These are phyloP conservation scores for Geotrichum siamense DNA, from an alignment of 1,139 yeast genomes.

Conservation along the genomic window DNA sequence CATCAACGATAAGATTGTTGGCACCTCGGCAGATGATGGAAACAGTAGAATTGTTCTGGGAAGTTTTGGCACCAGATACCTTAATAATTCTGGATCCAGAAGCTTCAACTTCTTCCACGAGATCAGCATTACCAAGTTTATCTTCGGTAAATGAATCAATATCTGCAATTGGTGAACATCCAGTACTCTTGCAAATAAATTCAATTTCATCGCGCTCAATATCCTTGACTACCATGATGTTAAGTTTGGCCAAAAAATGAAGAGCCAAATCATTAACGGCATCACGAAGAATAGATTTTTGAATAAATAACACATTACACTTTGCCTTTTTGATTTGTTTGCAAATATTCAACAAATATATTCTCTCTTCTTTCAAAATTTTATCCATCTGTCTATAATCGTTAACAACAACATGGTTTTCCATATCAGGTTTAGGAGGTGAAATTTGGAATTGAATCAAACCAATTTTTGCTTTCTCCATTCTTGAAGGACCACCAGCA, in stretches of 20 bases:
- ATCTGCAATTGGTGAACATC: constrained; percentile 96
- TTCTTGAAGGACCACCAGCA: constrained; percentile 94
- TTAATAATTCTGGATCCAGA: constrained; percentile 90
- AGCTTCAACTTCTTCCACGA: constrained; percentile 86
- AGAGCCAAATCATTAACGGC: constrained; percentile 95
- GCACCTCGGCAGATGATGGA: constrained; percentile 95
- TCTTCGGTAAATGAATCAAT: constrained; percentile 88
- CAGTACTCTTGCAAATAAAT: constrained; percentile 82
- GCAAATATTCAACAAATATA: constrained; percentile 86
- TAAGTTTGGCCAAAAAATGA: constrained; percentile 86
- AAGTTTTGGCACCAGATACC: constrained; percentile 75
- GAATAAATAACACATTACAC: constrained; percentile 89
- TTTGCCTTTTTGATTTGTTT: constrained; percentile 94
- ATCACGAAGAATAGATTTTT: constrained; percentile 90
- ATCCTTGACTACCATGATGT: constrained; percentile 90
- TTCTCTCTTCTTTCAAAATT: constrained; percentile 94
- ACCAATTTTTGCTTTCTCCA: constrained; percentile 91
- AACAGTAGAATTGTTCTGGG: constrained; percentile 57
- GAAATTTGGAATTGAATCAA: constrained; percentile 92
- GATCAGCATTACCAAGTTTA: constrained; percentile 84
- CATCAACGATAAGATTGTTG: constrained; percentile 80
- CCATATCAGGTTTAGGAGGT: constrained; percentile 99
- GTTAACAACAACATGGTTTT: constrained; percentile 91
- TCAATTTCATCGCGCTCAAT: constrained; percentile 96
- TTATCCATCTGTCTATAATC: constrained; percentile 99